Evolutionary conservation across 805 yeast species (phyloP), one percentile per base, ranked within the genome.

Genomic region (Nakazawaea pomicola): DNA sequence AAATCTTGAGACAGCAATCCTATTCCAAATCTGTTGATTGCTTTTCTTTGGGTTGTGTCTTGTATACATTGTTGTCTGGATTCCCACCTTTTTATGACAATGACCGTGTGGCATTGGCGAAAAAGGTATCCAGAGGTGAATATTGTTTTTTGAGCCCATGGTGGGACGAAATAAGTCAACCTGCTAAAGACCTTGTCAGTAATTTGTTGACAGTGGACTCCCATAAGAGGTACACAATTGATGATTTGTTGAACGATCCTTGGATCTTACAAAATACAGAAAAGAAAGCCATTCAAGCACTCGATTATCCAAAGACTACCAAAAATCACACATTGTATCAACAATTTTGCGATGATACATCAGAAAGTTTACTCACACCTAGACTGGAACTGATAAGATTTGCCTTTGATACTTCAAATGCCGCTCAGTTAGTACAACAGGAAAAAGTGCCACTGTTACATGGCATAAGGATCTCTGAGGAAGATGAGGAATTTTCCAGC

Each of bases 161-260:
- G 95, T 85, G 93, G 87, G 93, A 84, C 60, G 95, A 85, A 56
- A 81, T 85, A 27, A 71, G 82, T 38, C 61, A 57, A 29, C 87
- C 79, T 28, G 90, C 89, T 20, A 85, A 83, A 54, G 72, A 73
- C 50, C 71, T 85, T 51, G 85, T 85, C 11, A 61, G 73, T 4
- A 78, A 74, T 51, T 67, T 85, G 58, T 65, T 85, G 47, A 80
- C 81, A 20, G 83, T 82, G 12, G 78, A 85, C 56, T 90, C 93
- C 1, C 65, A 67, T 10, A 72, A 70, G 40, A 68, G 95, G 51
- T 83, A 80, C 48, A 75, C 84, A 2, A 72, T 83, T 33, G 80
- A 80, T 36, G 80, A 84, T 46, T 66, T 85, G 21, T 65, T 83
- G 50, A 57, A 67, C 14, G 90, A 85, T 57, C 88, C 89, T 10